phyloP scores from a whole-genome alignment of 768 basidiomycete genomes.

The Steccherinum ochraceum region DNA sequence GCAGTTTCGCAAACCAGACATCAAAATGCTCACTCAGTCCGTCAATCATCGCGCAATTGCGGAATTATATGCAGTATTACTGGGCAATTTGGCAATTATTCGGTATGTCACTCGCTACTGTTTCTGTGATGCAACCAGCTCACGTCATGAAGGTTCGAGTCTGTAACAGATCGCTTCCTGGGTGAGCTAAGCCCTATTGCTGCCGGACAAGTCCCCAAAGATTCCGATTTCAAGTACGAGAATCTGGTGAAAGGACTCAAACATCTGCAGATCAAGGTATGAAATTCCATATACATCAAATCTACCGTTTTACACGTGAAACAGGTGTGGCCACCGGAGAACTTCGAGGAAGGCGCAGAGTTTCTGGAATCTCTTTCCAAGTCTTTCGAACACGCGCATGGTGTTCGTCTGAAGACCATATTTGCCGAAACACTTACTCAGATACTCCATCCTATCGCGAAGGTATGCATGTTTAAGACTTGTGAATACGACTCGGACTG shows the following conservation, averaged over 20 bases:
- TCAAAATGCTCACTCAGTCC: slow-evolving; percentile 58
- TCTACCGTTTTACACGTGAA: too few relatives aligned
- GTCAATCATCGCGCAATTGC: slow-evolving; percentile 77
- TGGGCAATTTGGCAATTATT: slow-evolving; percentile 77
- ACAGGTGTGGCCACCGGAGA: slow-evolving; percentile 89
- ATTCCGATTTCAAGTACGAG: slow-evolving; percentile 77
- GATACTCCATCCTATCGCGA: slow-evolving; percentile 81
- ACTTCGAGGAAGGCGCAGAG: slow-evolving; percentile 90
- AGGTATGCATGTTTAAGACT: slow-evolving; percentile 47
- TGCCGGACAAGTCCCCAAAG: slow-evolving; percentile 72
- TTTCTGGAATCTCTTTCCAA: slow-evolving; percentile 82
- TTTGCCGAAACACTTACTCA: slow-evolving; percentile 79
- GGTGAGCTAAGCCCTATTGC: slow-evolving; percentile 71
- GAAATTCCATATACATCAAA: too few relatives aligned
- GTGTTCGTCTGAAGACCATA: slow-evolving; percentile 71
- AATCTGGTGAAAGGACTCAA: slow-evolving; percentile 77
- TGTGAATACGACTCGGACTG: too few relatives aligned
- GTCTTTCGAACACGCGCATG: slow-evolving; percentile 80
- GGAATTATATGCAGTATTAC: slow-evolving; percentile 75
- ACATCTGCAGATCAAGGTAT: slow-evolving; percentile 77
- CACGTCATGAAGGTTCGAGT: slow-evolving; percentile 57
- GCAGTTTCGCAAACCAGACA: slow-evolving; percentile 67
- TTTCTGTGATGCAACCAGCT: not conserved
- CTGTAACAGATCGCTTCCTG: slow-evolving; percentile 89
- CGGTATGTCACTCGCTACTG: slow-evolving; percentile 41